Percentiles rank a stretch among this genome's conserved stretches.
Conservation (phyloP, 2,329 filamentous ascomycete genomes). For the Capronia americana region DNA sequence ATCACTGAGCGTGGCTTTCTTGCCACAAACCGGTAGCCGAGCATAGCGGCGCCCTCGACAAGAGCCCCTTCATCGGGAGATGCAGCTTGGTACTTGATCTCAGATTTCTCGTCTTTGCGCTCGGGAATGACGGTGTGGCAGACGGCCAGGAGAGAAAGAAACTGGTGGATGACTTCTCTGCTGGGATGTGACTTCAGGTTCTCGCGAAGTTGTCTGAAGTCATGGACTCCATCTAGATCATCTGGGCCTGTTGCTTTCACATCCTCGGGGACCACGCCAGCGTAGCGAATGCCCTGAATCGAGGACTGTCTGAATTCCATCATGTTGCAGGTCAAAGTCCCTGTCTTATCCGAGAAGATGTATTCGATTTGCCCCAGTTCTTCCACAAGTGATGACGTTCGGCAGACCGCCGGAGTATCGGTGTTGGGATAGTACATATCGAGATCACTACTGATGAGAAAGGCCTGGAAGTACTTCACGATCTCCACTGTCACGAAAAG, state of each 20-base stretch:
- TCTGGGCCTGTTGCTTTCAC: slow-evolving; percentile 77
- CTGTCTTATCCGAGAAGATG: slow-evolving; percentile 98
- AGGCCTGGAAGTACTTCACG: slow-evolving; percentile 98
- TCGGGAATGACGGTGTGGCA: slow-evolving; percentile 99
- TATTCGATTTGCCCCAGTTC: slow-evolving; percentile 98
- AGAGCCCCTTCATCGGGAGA: slow-evolving; percentile 97
- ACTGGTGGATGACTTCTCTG: slow-evolving; percentile 75
- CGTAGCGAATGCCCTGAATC: slow-evolving; percentile 92
- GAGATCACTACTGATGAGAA: slow-evolving; percentile 94
- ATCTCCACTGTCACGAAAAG: slow-evolving; percentile 97
- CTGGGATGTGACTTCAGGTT: slow-evolving; percentile 70
- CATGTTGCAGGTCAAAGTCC: slow-evolving; percentile 95
- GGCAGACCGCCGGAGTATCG: slow-evolving; percentile 92
- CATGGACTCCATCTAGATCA: slow-evolving; percentile 77
- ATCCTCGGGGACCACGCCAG: slow-evolving; percentile 90
- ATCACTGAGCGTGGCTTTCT: slow-evolving; percentile 88
- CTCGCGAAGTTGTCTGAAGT: slow-evolving; percentile 75
- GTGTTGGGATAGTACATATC: slow-evolving; percentile 98
- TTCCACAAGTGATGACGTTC: slow-evolving; percentile 94
- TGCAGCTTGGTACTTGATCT: slow-evolving; percentile 97
- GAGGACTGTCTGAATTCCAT: slow-evolving; percentile 98
- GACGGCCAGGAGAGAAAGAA: slow-evolving; percentile 82
- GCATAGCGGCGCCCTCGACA: slow-evolving; percentile 82
- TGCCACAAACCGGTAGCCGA: slow-evolving; percentile 90
- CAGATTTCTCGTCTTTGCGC: slow-evolving; percentile 75